Evolutionary conservation across 2,329 filamentous ascomycete genomes (phyloP).

Genomic region (Nothophaeocryptopus gaeumannii): DNA sequence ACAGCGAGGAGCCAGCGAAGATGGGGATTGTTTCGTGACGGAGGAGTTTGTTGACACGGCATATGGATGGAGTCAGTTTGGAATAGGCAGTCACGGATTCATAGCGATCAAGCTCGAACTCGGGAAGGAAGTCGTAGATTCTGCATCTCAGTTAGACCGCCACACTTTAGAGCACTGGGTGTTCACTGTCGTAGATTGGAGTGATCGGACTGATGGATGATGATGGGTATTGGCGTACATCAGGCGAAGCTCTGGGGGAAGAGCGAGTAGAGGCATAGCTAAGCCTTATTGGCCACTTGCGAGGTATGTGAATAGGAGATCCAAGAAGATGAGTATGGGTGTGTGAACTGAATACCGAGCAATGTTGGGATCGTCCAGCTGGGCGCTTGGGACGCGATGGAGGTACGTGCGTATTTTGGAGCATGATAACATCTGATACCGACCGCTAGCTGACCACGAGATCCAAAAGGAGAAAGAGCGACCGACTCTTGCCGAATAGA

Average conservation of each 20-base stretch:
- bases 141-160: background rate
- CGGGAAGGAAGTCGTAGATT: slow-evolving; percentile 24
- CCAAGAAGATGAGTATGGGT: too few relatives aligned
- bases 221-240: background rate
- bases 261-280: slow-evolving; percentile 16
- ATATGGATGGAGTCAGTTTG: slow-evolving; percentile 25
- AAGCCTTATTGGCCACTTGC: too few relatives aligned
- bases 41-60: slow-evolving; percentile 18
- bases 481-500: too few relatives aligned
- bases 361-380: too few relatives aligned
- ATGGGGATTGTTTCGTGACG: slow-evolving; percentile 26
- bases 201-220: background rate
- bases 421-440: too few relatives aligned
- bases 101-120: slow-evolving; percentile 10
- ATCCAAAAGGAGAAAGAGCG: too few relatives aligned
- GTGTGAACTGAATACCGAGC: too few relatives aligned
- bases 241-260: slow-evolving; percentile 22
- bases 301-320: too few relatives aligned
- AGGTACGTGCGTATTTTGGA: too few relatives aligned
- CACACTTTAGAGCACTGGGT: background rate
- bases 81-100: slow-evolving; percentile 19
- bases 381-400: too few relatives aligned
- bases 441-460: too few relatives aligned
- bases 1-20: slow-evolving; percentile 22
- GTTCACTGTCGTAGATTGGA: background rate